Percentiles rank a stretch among this genome's conserved stretches.
phyloP scores from a whole-genome alignment of 768 basidiomycete species.

The Hortiboletus flavorubellus region DNA sequence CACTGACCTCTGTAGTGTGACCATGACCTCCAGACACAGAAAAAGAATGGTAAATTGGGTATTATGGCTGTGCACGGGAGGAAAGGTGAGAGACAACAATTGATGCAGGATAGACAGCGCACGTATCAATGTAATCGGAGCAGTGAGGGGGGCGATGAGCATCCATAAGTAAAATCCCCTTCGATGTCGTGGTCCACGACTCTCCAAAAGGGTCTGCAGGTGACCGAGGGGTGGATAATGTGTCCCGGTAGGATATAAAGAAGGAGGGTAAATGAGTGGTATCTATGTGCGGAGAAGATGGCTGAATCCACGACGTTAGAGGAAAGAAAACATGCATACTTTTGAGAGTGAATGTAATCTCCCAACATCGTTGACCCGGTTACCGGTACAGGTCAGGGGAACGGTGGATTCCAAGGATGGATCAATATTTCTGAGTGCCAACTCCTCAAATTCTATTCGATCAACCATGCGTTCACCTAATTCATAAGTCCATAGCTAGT shows the following conservation, averaged over 20 bases:
- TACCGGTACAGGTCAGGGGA: conserved; percentile 20
- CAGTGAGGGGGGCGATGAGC: conserved; percentile 62
- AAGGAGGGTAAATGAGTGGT: conserved; percentile 42
- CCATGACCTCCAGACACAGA: conserved; percentile 83
- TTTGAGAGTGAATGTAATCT: conserved; percentile 8
- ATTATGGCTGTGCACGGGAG: conserved; percentile 54
- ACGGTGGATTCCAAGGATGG: conserved; percentile 62
- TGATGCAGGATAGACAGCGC: conserved; percentile 25
- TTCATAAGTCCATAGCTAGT: conserved; percentile 56
- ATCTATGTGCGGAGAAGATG: conserved; percentile 42
- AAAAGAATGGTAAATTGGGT: conserved; percentile 84
- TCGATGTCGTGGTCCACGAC: conserved; percentile 60
- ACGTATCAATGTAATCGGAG: conserved; percentile 80
- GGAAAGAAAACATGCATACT: conserved; percentile 4
- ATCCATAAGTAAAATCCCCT: conserved; percentile 68
- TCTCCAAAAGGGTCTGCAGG: conserved; percentile 47
- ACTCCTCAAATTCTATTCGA: conserved; percentile 76
- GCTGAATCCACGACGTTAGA: background rate
- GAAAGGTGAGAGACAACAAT: background rate
- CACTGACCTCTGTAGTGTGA: conserved; percentile 71
- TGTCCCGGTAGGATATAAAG: conserved; percentile 45
- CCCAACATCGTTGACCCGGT: conserved; percentile 14
- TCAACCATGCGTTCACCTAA: conserved; percentile 68
- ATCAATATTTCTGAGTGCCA: conserved; percentile 69
- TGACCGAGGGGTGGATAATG: conserved; percentile 39